A percentile compares a stretch with the other conserved stretches of the same genome.
These are phyloP conservation scores for Tolypocladium sp. DNA, from an alignment of 2,329 filamentous ascomycete genomes.

Conservation along the genomic window DNA sequence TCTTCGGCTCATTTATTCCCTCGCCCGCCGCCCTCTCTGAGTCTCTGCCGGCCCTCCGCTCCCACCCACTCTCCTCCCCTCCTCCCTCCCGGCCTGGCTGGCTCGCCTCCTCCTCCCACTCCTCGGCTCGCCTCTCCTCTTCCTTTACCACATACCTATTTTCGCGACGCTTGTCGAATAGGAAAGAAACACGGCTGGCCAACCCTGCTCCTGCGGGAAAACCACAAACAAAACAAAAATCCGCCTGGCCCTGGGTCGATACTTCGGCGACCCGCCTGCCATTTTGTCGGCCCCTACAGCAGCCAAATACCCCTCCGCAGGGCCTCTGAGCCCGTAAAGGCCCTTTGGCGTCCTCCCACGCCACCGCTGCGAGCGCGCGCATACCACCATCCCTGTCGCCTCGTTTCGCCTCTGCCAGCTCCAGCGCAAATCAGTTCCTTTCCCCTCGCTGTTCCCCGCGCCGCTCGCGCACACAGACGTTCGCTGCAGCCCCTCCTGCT, in stretches of 20 bases:
- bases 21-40: neutral
- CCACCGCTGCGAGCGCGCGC: neutral
- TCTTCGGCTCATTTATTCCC: conserved; percentile 2
- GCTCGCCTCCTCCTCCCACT: neutral
- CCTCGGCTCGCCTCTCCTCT: neutral
- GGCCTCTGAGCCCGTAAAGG: neutral
- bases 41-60: neutral
- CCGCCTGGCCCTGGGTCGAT: neutral
- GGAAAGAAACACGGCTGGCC: neutral
- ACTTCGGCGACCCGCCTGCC: neutral
- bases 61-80: neutral
- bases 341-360: neutral
- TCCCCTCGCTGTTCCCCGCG: neutral
- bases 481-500: neutral
- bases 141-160: neutral
- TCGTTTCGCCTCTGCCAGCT: conserved; percentile 10
- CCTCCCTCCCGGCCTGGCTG: neutral
- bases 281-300: neutral
- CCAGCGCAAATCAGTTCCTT: neutral
- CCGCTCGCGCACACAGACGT: neutral
- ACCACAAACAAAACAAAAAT: neutral
- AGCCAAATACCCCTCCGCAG: neutral
- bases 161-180: neutral
- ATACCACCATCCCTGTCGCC: conserved; percentile 5
- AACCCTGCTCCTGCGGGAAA: neutral